A percentile compares a stretch with the other conserved stretches of the same genome.
phyloP scores from a whole-genome alignment of 192 early-diverging fungal species.

The Dimargaris cristalligena region DNA sequence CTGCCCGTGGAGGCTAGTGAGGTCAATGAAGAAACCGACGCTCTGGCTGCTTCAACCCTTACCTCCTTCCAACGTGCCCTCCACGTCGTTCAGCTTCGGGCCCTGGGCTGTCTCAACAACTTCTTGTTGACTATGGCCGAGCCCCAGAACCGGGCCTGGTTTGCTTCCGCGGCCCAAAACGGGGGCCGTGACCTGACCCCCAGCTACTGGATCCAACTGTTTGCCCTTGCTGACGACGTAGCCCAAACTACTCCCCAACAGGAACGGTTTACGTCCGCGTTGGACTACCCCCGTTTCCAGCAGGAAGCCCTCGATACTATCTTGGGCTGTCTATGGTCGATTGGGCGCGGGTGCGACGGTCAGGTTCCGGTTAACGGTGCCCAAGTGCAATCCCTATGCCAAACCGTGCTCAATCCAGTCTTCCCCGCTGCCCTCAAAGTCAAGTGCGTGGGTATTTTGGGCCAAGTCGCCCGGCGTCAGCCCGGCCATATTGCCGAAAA shows the following conservation, averaged over 20 bases:
- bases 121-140: slow-evolving; percentile 58
- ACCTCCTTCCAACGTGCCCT: slow-evolving; percentile 31
- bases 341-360: slow-evolving; percentile 45
- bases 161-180: slow-evolving; percentile 21
- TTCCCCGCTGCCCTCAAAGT: slow-evolving; percentile 25
- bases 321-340: slow-evolving; percentile 60
- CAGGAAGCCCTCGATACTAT: slow-evolving; percentile 42
- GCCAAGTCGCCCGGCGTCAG: slow-evolving; percentile 53
- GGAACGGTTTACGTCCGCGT: not conserved
- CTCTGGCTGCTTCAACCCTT: slow-evolving; percentile 14
- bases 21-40: slow-evolving; percentile 18
- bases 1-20: slow-evolving; percentile 17
- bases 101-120: slow-evolving; percentile 59
- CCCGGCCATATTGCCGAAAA: slow-evolving; percentile 30
- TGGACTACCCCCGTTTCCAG: slow-evolving; percentile 22
- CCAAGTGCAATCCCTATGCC: slow-evolving; percentile 32
- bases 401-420: slow-evolving; percentile 15
- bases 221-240: slow-evolving; percentile 32
- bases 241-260: not conserved
- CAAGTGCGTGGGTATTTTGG: slow-evolving; percentile 56
- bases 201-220: slow-evolving; percentile 38
- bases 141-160: slow-evolving; percentile 43
- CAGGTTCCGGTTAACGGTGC: slow-evolving; percentile 27
- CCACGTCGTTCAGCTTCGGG: slow-evolving; percentile 40
- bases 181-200: slow-evolving; percentile 12